Evolutionary conservation across 805 yeast genomes (phyloP), one percentile per base, ranked within the genome.

Genomic region (Cyberlindnera maclurae): DNA sequence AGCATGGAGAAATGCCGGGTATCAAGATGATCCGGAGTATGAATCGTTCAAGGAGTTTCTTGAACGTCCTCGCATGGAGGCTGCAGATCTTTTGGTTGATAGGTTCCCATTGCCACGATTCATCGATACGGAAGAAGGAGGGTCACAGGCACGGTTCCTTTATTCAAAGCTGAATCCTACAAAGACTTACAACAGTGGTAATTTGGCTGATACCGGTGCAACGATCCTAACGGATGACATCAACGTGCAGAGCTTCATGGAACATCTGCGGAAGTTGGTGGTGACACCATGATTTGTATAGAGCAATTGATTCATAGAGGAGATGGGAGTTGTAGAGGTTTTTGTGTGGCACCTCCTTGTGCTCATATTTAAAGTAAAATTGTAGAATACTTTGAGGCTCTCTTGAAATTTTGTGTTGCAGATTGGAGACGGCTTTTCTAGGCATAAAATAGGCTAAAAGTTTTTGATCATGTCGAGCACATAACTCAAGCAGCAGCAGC

Each of bases 71-170:
- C 80, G 86, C 55, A 73, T 73, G 39, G 99, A 93, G 63, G 97
- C 97, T 16, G 90, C 95, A 6, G 87, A 82, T 52, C 70, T 94
- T 47, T 76, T 93, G 54, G 77, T 83, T 29, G 97, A 93, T 58
- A 76, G 99, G 58, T 90, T 87, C 78, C 99, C 99, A 52, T 71
- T 93, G 57, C 99, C 99, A 34, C 77, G 98, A 64, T 93, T 90
- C 58, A 89, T 93, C 51, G 96, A 90, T 54, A 87, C 96, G 43
- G 97, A 90, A 59, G 97, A 90, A 53, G 97, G 98, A 54, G 97
- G 96, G 40, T 89, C 97, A 12, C 99, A 93, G 66, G 97, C 97
- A 3, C 80, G 99, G 65, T 93, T 93, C 72, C 72, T 93, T 63
- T 79, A 87, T 63, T 86, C 97, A 22, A 93, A 88, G 65, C 77